phyloP scores from a whole-genome alignment of 2,329 filamentous ascomycete species.

The Trichoderma atrobrunneum region DNA sequence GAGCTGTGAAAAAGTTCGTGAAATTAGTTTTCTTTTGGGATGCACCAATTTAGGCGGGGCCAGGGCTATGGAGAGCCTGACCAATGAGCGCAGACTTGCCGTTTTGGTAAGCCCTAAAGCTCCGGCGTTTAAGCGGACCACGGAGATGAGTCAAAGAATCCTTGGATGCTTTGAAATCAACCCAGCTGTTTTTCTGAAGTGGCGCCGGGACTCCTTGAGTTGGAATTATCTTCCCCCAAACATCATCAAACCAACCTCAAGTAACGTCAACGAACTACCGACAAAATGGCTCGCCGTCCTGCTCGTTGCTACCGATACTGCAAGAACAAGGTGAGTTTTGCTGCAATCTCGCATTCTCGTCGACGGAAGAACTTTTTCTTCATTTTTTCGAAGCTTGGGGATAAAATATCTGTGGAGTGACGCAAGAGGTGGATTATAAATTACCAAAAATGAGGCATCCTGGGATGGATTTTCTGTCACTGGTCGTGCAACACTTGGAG shows the following conservation, averaged over 20 bases:
- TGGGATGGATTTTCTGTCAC: not conserved
- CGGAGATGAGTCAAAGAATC: slow-evolving; percentile 28
- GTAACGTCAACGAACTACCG: slow-evolving; percentile 49
- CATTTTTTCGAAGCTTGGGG: not conserved
- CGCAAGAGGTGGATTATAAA: slow-evolving; percentile 11
- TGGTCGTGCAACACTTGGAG: not conserved
- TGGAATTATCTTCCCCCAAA: slow-evolving; percentile 33
- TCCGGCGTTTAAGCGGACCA: slow-evolving; percentile 40
- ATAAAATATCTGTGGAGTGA: slow-evolving; percentile 13
- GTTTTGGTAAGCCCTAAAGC: slow-evolving; percentile 37
- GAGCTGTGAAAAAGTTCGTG: slow-evolving; percentile 26
- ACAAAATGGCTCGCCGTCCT: slow-evolving; percentile 98
- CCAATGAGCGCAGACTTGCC: slow-evolving; percentile 30
- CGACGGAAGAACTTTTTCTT: slow-evolving; percentile 18
- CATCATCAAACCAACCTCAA: slow-evolving; percentile 34
- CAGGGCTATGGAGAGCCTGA: slow-evolving; percentile 20
- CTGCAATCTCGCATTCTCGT: not conserved
- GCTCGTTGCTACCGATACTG: slow-evolving; percentile 99
- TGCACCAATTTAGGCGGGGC: slow-evolving; percentile 24
- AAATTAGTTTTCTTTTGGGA: slow-evolving; percentile 25
- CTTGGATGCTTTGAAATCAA: slow-evolving; percentile 57
- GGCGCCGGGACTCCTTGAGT: slow-evolving; percentile 29
- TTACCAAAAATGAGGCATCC: slow-evolving; percentile 7
- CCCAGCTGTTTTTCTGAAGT: slow-evolving; percentile 31
- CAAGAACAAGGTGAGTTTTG: slow-evolving; percentile 94